Evolutionary conservation across 2,329 filamentous ascomycete genomes (phyloP).

Genomic region (Cercospora sesami): DNA sequence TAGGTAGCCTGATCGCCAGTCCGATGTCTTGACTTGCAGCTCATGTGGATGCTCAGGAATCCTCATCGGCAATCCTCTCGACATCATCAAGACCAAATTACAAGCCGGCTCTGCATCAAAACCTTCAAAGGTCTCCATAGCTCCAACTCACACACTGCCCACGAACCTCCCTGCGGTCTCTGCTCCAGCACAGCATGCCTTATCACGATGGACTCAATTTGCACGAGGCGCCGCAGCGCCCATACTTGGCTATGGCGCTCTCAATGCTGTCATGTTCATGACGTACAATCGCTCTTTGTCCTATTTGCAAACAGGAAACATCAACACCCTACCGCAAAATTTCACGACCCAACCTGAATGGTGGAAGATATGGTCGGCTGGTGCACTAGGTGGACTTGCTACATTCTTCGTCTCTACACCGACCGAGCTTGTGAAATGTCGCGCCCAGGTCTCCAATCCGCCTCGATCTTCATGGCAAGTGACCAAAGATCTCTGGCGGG

Average conservation of each 20-base stretch:
- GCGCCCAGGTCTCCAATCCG: constrained; percentile 66
- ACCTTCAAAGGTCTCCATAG: constrained; percentile 18
- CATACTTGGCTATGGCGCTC: constrained; percentile 82
- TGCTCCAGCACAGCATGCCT: neutral
- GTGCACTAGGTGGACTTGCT: constrained; percentile 76
- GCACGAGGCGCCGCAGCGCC: constrained; percentile 73
- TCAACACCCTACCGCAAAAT: constrained; percentile 12
- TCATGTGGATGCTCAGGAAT: constrained; percentile 54
- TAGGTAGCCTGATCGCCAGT: constrained; percentile 43
- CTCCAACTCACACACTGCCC: neutral
- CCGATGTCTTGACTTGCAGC: neutral
- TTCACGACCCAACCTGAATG: constrained; percentile 25
- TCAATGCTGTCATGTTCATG: constrained; percentile 75
- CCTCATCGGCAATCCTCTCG: constrained; percentile 80
- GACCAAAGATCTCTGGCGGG: constrained; percentile 37
- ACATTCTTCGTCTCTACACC: constrained; percentile 85
- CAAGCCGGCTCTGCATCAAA: constrained; percentile 59
- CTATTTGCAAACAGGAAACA: constrained; percentile 51
- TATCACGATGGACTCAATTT: constrained; percentile 31
- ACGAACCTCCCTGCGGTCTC: neutral
- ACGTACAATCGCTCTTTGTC: constrained; percentile 83
- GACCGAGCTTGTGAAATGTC: constrained; percentile 87
- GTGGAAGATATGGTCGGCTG: constrained; percentile 64
- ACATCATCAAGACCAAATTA: constrained; percentile 69
- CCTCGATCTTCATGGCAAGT: constrained; percentile 34